phyloP scores from a whole-genome alignment of 768 basidiomycete genomes.

The Gelatoporia subvermispora region DNA sequence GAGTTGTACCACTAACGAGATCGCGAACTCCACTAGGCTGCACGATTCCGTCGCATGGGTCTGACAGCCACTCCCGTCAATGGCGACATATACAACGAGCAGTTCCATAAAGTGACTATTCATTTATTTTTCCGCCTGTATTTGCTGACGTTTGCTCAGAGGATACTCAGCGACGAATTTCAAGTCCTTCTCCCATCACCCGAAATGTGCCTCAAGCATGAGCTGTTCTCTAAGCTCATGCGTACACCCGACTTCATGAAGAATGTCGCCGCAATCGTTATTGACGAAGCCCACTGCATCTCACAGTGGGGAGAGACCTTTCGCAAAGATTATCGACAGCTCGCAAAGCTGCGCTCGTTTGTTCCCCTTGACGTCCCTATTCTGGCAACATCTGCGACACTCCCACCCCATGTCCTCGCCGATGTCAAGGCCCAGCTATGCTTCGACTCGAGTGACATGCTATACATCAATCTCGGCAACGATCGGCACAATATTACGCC shows the following conservation, averaged over 20 bases:
- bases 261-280: slow-evolving; percentile 20
- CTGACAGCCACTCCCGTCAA: background rate
- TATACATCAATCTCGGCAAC: background rate
- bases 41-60: background rate
- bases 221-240: slow-evolving; percentile 6
- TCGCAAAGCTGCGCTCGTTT: slow-evolving; percentile 26
- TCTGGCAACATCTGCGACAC: slow-evolving; percentile 30
- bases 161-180: slow-evolving; percentile 2
- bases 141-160: background rate
- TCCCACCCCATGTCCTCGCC: slow-evolving; percentile 22
- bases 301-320: slow-evolving; percentile 32
- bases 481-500: background rate
- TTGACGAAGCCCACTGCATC: slow-evolving; percentile 39
- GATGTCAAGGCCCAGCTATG: slow-evolving; percentile 17
- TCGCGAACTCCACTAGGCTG: background rate
- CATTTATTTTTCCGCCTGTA: background rate
- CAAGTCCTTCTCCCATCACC: slow-evolving; percentile 15
- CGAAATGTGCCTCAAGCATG: too few species aligned
- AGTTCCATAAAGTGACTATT: background rate
- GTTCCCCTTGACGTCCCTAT: slow-evolving; percentile 27
- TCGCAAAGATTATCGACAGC: slow-evolving; percentile 23
- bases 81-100: background rate
- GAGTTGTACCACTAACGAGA: background rate
- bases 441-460: background rate
- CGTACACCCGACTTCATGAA: slow-evolving; percentile 10